A percentile compares a stretch with the other conserved stretches of the same genome.
phyloP scores from a whole-genome alignment of 73 alveolate species.

The Symbiodinium pilosum region DNA sequence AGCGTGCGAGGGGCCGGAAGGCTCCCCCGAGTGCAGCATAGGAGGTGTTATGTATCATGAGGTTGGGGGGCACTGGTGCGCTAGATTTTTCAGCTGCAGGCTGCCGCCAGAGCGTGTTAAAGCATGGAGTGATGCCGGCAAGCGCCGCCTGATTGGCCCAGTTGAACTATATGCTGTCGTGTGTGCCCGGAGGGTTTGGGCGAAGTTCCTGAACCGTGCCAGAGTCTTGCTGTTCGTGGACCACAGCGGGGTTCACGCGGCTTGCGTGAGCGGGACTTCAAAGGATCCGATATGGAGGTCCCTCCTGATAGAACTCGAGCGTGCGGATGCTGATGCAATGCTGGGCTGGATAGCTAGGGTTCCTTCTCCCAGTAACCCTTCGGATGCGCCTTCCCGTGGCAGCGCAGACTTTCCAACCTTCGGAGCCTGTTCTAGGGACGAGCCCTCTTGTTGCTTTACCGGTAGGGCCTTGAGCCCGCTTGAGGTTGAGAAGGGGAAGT shows the following conservation, averaged over 20 bases:
- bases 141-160: not conserved
- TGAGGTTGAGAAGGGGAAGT: not conserved
- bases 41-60: not conserved
- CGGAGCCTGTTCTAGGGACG: not conserved
- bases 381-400: not conserved
- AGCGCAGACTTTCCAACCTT: not conserved
- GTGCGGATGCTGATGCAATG: not conserved
- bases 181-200: not conserved
- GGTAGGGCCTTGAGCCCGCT: not conserved
- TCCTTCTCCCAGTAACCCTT: not conserved
- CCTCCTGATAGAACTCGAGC: not conserved
- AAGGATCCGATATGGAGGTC: not conserved
- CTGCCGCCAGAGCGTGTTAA: not conserved
- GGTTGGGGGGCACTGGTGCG: not conserved
- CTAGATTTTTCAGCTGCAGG: not conserved
- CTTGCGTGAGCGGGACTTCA: not conserved
- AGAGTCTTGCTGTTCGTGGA: not conserved
- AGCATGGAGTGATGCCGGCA: not conserved
- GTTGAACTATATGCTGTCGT: not conserved
- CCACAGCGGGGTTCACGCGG: not conserved
- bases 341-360: not conserved
- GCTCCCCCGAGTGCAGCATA: not conserved
- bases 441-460: not conserved
- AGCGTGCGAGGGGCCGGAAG: not conserved
- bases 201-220: not conserved